Percentiles rank a stretch among this genome's conserved stretches.
Conservation (phyloP, 1,284 basidiomycete species). For the Trichosporon asahii region DNA sequence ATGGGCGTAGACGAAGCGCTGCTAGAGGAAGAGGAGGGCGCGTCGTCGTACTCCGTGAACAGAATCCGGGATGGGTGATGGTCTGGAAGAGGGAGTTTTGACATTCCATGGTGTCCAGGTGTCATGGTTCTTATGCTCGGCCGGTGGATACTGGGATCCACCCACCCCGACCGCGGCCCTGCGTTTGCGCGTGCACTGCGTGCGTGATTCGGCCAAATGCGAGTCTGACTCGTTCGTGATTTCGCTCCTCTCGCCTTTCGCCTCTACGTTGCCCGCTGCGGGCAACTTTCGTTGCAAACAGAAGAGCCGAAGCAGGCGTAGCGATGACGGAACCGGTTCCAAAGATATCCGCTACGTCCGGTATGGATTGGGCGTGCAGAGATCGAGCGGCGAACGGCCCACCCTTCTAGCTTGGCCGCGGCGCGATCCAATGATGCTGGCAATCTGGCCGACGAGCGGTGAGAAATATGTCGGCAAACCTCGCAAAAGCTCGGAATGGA, state of each 20-base stretch:
- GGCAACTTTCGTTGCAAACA: background rate
- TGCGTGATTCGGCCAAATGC: background rate
- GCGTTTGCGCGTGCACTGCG: too few relatives aligned
- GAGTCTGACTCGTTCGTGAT: too few relatives aligned
- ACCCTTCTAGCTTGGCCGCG: background rate
- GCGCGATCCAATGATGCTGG: background rate
- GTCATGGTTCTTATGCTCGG: background rate
- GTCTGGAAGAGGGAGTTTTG: background rate
- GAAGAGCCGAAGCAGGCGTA: background rate
- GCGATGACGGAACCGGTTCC: background rate
- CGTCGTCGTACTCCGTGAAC: background rate
- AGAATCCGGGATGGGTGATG: background rate
- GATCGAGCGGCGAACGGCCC: background rate
- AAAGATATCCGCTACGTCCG: background rate
- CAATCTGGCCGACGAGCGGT: background rate
- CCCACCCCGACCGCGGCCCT: background rate
- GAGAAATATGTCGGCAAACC: background rate
- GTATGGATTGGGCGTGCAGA: background rate
- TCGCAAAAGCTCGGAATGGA: background rate
- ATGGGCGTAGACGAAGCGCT: background rate
- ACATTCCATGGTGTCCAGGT: background rate
- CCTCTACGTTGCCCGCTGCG: background rate
- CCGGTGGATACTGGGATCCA: background rate
- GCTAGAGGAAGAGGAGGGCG: background rate
- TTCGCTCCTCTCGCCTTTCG: background rate